Evolutionary conservation across 345 rosid genomes (phyloP).

Genomic region (Xanthoceras sorbifolium): DNA sequence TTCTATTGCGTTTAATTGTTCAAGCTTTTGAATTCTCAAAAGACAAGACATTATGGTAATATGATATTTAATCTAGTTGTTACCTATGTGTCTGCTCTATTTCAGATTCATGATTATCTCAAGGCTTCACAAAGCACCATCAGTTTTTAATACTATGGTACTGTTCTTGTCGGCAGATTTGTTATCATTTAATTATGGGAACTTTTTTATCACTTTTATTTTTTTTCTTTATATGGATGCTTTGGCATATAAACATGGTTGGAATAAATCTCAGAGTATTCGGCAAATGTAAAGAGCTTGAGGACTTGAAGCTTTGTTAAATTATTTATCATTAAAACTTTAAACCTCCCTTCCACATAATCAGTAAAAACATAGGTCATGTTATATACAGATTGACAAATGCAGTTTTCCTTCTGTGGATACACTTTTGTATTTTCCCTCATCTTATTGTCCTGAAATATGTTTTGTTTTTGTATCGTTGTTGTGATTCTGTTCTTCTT

Average conservation of each 20-base stretch:
- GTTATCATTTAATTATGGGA: neutral
- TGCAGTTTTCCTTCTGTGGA: too few species aligned
- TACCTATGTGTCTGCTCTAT: neutral
- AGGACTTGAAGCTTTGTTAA: neutral
- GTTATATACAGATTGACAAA: too few species aligned
- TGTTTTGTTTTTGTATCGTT: neutral
- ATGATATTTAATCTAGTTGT: neutral
- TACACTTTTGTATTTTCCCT: too few species aligned
- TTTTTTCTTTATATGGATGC: neutral
- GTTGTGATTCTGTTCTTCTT: neutral
- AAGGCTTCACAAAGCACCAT: constrained; percentile 23
- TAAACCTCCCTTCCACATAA: too few species aligned
- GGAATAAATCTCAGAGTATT: neutral
- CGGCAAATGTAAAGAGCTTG: neutral
- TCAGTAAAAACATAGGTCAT: too few species aligned
- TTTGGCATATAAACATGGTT: neutral
- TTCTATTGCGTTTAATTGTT: neutral
- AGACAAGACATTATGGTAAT: neutral
- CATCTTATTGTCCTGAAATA: neutral
- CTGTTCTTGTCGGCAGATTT: neutral
- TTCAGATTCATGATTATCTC: constrained; percentile 31
- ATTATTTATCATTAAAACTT: too few species aligned
- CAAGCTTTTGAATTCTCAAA: neutral
- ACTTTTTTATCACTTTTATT: neutral
- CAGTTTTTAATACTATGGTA: constrained; percentile 25